Conservation (phyloP, 1,284 basidiomycete species). For the Rhodotorula sp. region DNA sequence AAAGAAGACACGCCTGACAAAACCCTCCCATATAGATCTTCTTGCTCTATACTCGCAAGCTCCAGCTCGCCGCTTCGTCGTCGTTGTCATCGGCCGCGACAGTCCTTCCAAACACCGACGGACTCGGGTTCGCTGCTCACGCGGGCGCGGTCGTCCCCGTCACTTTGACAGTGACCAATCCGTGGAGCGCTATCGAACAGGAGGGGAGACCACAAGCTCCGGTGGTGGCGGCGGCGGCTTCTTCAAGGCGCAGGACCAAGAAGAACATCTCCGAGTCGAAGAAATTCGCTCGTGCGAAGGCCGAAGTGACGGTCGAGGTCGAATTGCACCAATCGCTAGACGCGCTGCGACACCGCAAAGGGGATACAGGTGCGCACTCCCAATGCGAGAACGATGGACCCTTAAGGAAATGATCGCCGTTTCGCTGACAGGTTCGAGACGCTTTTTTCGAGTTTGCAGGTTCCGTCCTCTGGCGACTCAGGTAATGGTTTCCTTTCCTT, state of each 20-base stretch:
- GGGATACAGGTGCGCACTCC: constrained; percentile 38
- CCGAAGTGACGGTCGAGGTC: constrained; percentile 22
- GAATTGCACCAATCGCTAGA: constrained; percentile 32
- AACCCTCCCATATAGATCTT: constrained; percentile 33
- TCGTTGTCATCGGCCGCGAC: not conserved
- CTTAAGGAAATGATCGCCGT: no score
- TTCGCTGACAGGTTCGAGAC: not conserved
- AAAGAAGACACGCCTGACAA: not conserved
- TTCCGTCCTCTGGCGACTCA: constrained; percentile 38
- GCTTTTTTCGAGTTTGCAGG: constrained; percentile 1
- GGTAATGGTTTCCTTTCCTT: not conserved
- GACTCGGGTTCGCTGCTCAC: constrained; percentile 16
- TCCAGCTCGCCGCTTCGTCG: not conserved
- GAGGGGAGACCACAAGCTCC: not conserved
- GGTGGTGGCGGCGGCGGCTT: not conserved
- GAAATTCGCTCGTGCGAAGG: not conserved
- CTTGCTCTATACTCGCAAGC: constrained; percentile 31
- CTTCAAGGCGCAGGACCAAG: not conserved
- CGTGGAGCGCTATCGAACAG: not conserved
- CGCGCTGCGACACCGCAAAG: constrained; percentile 26
- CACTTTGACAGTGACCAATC: constrained; percentile 5
- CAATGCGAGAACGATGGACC: no score
- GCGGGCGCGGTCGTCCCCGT: constrained; percentile 21
- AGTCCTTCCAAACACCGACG: not conserved
- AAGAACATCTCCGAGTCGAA: not conserved